Evolutionary conservation across 2,329 filamentous ascomycete genomes (phyloP), one percentile per base, ranked within the genome.

Genomic region (Magnaporthiopsis rhizophila): DNA sequence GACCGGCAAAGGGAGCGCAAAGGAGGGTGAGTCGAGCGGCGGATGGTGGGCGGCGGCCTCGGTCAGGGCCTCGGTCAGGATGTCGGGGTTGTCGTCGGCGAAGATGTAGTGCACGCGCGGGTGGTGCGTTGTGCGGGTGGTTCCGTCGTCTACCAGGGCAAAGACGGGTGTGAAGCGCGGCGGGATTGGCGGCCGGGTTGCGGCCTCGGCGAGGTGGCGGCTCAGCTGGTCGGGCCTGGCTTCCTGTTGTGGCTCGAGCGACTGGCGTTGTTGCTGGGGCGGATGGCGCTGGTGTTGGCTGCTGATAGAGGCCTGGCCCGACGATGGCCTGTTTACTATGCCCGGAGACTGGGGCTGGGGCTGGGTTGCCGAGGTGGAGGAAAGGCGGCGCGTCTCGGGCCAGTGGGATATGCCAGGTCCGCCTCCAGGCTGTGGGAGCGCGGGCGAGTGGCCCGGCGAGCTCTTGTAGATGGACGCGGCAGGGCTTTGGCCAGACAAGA

Each of bases 71-170:
- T 86, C 82, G 1, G 89, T 89, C 53, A 96, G 80, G 59, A 90
- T 79, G 60, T 93, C 89, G 2, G 87, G 85, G 72, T 97, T 92
- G 76, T 98, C 95, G 75, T 98, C 93, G 69, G 86, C 86, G 79
- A 99, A 98, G 72, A 98, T 84, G 78, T 98, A 98, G 78, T 94
- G 92, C 1, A 97, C 87, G 63, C 86, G 87, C 1, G 94, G 95
- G 74, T 98, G 93, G 71, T 91, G 83, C 67, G 91, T 90, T 59
- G 90, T 69, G 70, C 86, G 83, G 11, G 85, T 88, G n/a, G 86
- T 83, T 13, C 83, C 78, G 74, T 97, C 92, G 72, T 91, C 87
- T 68, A 98, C 82, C 58, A 97, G 81, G 0, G 91, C 89, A 79
- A 97, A 97, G 79, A 97, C 89, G 2, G 92, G 91, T 59, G 86